Conservation (phyloP, 2,329 filamentous ascomycete genomes). For the Neoarthrinium moseri region DNA sequence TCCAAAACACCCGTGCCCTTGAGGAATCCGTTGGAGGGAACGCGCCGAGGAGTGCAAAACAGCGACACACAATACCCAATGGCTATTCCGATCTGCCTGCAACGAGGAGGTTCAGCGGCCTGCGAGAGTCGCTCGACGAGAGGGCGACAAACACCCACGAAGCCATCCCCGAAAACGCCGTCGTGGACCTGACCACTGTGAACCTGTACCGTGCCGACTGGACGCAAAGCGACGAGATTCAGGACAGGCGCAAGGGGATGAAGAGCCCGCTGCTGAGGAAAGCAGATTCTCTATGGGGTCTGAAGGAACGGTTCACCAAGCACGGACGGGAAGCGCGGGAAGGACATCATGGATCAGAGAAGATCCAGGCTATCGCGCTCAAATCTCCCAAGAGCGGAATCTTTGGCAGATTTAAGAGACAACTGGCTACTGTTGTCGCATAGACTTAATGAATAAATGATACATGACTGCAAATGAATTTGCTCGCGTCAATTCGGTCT, state of each 20-base stretch:
- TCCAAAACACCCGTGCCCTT: slow-evolving; percentile 37
- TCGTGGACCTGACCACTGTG: slow-evolving; percentile 19
- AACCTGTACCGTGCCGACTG: slow-evolving; percentile 51
- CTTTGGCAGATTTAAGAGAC: slow-evolving; percentile 42
- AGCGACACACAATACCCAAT: slow-evolving; percentile 7
- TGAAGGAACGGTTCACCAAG: slow-evolving; percentile 40
- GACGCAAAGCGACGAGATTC: slow-evolving; percentile 55
- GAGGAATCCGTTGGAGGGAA: slow-evolving; percentile 34
- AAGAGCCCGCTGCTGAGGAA: slow-evolving; percentile 35
- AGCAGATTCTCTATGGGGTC: slow-evolving; percentile 48
- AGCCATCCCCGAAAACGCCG: slow-evolving; percentile 18
- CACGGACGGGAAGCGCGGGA: slow-evolving; percentile 19
- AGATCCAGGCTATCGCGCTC: slow-evolving; percentile 14
- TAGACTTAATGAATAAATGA: no score
- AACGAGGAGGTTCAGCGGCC: not conserved
- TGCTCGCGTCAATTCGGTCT: no score
- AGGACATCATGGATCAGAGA: slow-evolving; percentile 19
- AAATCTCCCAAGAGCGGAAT: slow-evolving; percentile 37
- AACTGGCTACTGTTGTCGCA: slow-evolving; percentile 16
- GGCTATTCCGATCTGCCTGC: slow-evolving; percentile 7
- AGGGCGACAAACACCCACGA: slow-evolving; percentile 10
- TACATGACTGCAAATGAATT: no score
- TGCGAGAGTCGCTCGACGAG: not conserved
- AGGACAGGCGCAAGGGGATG: slow-evolving; percentile 18
- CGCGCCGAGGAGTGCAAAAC: slow-evolving; percentile 3